Evolutionary conservation across 2,329 filamentous ascomycete species (phyloP).

Genomic region (Cadophora sp.): DNA sequence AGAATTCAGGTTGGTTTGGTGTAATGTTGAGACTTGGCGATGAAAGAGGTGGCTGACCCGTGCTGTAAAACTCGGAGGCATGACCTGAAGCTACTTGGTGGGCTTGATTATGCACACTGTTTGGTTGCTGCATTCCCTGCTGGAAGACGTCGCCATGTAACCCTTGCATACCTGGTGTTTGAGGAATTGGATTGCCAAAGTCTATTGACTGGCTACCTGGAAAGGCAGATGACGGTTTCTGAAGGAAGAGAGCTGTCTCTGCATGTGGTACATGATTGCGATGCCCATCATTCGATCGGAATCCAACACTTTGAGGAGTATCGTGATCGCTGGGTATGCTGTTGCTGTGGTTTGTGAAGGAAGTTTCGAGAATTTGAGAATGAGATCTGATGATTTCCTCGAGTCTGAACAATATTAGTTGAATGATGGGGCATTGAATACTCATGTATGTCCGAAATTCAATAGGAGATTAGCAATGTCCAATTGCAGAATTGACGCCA

Average conservation of each 20-base stretch:
- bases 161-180: conserved; percentile 51
- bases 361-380: conserved; percentile 68
- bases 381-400: conserved; percentile 71
- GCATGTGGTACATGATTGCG: conserved; percentile 58
- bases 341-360: conserved; percentile 50
- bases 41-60: conserved; percentile 53
- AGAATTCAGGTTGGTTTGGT: conserved; percentile 53
- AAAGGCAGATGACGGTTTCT: conserved; percentile 62
- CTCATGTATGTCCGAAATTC: neutral
- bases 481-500: neutral
- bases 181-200: conserved; percentile 53
- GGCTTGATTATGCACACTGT: conserved; percentile 34
- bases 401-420: conserved; percentile 48
- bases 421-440: neutral
- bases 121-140: conserved; percentile 51
- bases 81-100: conserved; percentile 35
- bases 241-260: conserved; percentile 66
- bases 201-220: conserved; percentile 56
- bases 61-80: conserved; percentile 45
- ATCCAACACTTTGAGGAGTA: conserved; percentile 60
- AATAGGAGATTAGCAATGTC: neutral
- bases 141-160: conserved; percentile 57
- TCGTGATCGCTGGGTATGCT: conserved; percentile 62
- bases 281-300: conserved; percentile 57
- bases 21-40: conserved; percentile 64